Evolutionary conservation across 495 filamentous ascomycete species (phyloP).

Genomic region (Aspergillus conjunctus): DNA sequence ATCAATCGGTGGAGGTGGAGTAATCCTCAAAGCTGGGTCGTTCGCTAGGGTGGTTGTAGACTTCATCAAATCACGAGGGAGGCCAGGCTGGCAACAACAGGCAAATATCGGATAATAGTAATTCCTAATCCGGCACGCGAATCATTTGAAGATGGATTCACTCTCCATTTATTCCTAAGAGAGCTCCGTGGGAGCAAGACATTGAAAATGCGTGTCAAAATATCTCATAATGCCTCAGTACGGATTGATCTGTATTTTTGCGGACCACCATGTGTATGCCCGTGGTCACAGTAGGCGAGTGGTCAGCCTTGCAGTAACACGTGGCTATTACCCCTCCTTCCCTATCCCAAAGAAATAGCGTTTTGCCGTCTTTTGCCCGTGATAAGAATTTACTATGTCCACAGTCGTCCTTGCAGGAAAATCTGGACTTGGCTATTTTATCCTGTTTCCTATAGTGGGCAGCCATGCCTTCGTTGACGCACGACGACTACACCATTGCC

Average conservation of each 20-base stretch:
- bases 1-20: too few species aligned
- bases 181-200: background rate
- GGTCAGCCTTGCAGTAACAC: background rate
- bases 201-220: background rate
- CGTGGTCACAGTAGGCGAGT: background rate
- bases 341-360: background rate
- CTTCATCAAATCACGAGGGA: too few species aligned
- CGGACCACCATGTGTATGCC: background rate
- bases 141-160: background rate
- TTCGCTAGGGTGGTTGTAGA: too few species aligned
- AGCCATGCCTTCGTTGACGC: slow-evolving; percentile 1
- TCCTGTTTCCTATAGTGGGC: background rate
- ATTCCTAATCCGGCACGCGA: background rate
- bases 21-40: too few species aligned
- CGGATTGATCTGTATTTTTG: too few species aligned
- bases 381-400: background rate
- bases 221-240: background rate
- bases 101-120: background rate
- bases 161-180: background rate
- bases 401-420: background rate
- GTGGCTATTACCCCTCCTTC: background rate
- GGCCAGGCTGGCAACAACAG: too few species aligned
- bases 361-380: background rate
- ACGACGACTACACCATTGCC: slow-evolving; percentile 4
- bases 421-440: background rate